Conservation (phyloP, 129 eudicot genomes). For the Flaveria robusta region DNA sequence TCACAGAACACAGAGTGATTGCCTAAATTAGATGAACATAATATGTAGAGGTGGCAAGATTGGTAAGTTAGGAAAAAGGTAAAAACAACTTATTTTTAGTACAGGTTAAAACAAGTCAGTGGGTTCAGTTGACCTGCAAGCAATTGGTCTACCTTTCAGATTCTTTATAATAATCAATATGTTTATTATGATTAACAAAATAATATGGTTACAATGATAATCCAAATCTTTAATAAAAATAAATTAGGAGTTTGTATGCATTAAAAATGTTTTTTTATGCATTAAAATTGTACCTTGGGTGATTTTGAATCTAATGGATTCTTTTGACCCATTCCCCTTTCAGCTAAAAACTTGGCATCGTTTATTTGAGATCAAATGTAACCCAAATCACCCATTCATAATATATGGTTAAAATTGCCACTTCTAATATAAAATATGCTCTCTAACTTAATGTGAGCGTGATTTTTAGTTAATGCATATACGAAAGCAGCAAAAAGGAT, state of each 20-base stretch:
- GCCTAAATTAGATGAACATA: conserved; percentile 20
- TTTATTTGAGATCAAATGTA: neutral
- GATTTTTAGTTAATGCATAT: neutral
- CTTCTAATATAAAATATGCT: neutral
- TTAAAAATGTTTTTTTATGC: too few relatives aligned
- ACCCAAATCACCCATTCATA: neutral
- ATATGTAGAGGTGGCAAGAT: neutral
- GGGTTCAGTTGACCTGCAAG: neutral
- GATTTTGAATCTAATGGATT: neutral
- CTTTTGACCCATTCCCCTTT: neutral
- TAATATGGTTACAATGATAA: neutral
- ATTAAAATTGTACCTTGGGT: neutral
- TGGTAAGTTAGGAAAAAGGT: neutral
- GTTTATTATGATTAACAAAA: neutral
- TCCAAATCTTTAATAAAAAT: neutral
- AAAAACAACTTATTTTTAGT: neutral
- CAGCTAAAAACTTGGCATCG: neutral
- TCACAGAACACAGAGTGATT: neutral
- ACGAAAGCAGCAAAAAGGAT: neutral
- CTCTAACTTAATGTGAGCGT: neutral
- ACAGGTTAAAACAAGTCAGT: neutral
- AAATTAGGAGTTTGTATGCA: neutral
- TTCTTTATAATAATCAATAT: neutral
- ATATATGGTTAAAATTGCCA: neutral
- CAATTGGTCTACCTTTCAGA: neutral